Percentiles rank a stretch among this genome's conserved stretches.
phyloP scores from a whole-genome alignment of 164 flowering plant genomes.

The Chimonanthus salicifolius region DNA sequence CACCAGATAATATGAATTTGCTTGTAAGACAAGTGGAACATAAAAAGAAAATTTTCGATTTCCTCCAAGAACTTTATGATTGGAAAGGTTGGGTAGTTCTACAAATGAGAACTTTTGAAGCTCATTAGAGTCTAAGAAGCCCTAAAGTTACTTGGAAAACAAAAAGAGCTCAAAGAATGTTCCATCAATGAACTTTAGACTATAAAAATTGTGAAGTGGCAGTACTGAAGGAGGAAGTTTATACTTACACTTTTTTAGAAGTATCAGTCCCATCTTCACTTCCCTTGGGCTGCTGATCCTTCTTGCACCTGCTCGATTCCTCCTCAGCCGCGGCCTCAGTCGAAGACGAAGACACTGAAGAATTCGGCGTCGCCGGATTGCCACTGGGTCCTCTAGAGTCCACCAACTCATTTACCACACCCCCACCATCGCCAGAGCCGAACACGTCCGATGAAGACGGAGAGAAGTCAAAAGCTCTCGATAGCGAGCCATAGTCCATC shows the following conservation, averaged over 20 bases:
- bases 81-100: not conserved
- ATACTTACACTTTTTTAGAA: slow-evolving; percentile 49
- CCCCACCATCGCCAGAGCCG: slow-evolving; percentile 18
- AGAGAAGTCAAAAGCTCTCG: slow-evolving; percentile 37
- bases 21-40: not conserved
- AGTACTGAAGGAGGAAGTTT: not conserved
- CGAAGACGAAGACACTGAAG: slow-evolving; percentile 55
- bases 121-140: not conserved
- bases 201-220: not conserved
- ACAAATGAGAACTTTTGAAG: not conserved
- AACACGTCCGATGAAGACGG: slow-evolving; percentile 40
- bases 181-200: not conserved
- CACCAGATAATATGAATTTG: not conserved
- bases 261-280: slow-evolving; percentile 37
- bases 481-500: slow-evolving; percentile 28
- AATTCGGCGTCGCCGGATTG: slow-evolving; percentile 38
- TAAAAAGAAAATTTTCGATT: too few relatives aligned
- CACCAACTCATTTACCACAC: slow-evolving; percentile 8
- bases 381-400: slow-evolving; percentile 12
- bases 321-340: slow-evolving; percentile 47
- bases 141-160: not conserved
- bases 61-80: not conserved
- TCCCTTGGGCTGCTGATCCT: slow-evolving; percentile 23
- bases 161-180: not conserved
- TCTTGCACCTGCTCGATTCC: slow-evolving; percentile 31